Conservation (phyloP, 2,329 filamentous ascomycete genomes). For the Atkinsonella hypoxylon region DNA sequence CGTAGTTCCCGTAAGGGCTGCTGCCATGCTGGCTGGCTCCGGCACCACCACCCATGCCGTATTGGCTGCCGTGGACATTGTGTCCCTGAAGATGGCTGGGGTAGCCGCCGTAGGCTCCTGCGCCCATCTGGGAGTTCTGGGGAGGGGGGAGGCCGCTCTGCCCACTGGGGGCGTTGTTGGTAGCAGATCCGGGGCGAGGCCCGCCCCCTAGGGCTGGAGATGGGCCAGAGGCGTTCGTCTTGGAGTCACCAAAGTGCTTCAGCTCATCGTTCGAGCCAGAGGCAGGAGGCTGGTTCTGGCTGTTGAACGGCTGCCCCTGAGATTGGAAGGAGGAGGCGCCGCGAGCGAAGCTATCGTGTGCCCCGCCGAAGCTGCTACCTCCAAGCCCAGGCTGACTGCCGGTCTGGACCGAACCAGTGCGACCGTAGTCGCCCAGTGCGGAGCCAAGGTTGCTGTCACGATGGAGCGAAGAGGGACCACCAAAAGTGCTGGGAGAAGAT, state of each 20-base stretch:
- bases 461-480: constrained; percentile 37
- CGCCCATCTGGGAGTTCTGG: constrained; percentile 42
- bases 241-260: constrained; percentile 47
- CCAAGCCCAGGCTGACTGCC: constrained; percentile 38
- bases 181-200: constrained; percentile 45
- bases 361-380: constrained; percentile 37
- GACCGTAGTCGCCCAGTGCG: constrained; percentile 43
- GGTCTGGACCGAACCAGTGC: constrained; percentile 36
- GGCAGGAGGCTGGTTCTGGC: constrained; percentile 33
- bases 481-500: constrained; percentile 43
- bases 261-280: constrained; percentile 37
- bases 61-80: constrained; percentile 41
- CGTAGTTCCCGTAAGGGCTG: constrained; percentile 42
- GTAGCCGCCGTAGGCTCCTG: constrained; percentile 37
- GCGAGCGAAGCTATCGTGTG: constrained; percentile 44
- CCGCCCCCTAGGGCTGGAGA: constrained; percentile 42
- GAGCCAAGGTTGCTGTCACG: constrained; percentile 38
- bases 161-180: constrained; percentile 36
- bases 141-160: constrained; percentile 45
- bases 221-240: constrained; percentile 36
- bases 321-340: constrained; percentile 41
- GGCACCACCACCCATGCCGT: constrained; percentile 40
- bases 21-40: constrained; percentile 40
- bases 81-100: constrained; percentile 42
- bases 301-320: constrained; percentile 42